phyloP scores from a whole-genome alignment of 768 basidiomycete genomes.

The Leccinum barrowsii region DNA sequence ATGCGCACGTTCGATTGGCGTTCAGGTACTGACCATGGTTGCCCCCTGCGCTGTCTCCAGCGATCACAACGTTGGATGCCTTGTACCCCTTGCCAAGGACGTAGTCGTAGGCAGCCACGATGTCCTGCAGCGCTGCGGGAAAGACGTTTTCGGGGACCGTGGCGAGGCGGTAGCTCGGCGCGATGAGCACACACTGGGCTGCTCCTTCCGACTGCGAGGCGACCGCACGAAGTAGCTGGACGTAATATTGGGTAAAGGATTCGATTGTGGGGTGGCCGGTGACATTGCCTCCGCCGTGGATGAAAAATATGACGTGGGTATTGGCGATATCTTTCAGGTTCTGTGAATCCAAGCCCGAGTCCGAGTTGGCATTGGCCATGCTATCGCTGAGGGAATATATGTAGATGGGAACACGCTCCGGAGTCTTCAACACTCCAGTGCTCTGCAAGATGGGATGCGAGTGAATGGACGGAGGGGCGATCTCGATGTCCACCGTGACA shows the following conservation, averaged over 20 bases:
- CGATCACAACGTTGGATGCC: conserved; percentile 15
- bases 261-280: conserved; percentile 11
- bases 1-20: neutral
- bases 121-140: conserved; percentile 23
- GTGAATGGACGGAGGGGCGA: conserved; percentile 10
- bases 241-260: conserved; percentile 4
- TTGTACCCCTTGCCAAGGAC: conserved; percentile 23
- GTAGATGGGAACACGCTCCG: conserved; percentile 20
- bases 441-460: neutral
- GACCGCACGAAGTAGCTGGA: conserved; percentile 8
- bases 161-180: conserved; percentile 25
- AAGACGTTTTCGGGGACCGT: conserved; percentile 21
- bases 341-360: neutral
- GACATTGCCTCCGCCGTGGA: conserved; percentile 24
- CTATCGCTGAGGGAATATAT: conserved; percentile 12
- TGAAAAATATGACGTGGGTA: conserved; percentile 19
- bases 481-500: conserved; percentile 12
- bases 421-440: conserved; percentile 1
- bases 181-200: conserved; percentile 12
- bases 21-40: conserved; percentile 19
- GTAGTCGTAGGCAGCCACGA: conserved; percentile 26
- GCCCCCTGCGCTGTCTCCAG: conserved; percentile 27
- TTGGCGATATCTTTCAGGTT: neutral
- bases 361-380: neutral
- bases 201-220: conserved; percentile 1